Evolutionary conservation across 805 yeast genomes (phyloP).

Genomic region (Hanseniaspora thailandica): DNA sequence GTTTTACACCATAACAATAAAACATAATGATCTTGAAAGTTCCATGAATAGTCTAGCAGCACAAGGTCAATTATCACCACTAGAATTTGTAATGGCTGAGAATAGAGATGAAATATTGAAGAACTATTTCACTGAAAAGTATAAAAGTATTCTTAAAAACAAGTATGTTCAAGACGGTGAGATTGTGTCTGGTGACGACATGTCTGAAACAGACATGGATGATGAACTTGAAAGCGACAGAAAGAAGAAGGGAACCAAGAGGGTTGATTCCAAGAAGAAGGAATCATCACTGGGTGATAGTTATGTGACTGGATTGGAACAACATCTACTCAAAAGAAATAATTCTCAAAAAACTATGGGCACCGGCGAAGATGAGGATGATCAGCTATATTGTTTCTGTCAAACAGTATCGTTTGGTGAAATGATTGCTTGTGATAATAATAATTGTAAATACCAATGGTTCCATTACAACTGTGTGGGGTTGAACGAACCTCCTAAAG

Average conservation of each 20-base stretch:
- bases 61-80: slow-evolving; percentile 22
- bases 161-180: not conserved
- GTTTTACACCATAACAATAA: slow-evolving; percentile 9
- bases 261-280: not conserved
- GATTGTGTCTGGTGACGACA: not conserved
- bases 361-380: slow-evolving; percentile 45
- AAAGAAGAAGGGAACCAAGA: not conserved
- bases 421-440: slow-evolving; percentile 94
- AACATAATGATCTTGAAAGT: slow-evolving; percentile 11
- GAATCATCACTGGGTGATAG: not conserved
- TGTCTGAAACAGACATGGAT: slow-evolving; percentile 2
- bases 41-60: slow-evolving; percentile 19
- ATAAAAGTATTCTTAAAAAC: not conserved
- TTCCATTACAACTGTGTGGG: slow-evolving; percentile 95
- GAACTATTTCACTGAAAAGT: slow-evolving; percentile 8
- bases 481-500: slow-evolving; percentile 74
- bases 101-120: slow-evolving; percentile 14
- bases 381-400: slow-evolving; percentile 75
- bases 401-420: slow-evolving; percentile 89
- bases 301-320: not conserved
- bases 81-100: slow-evolving; percentile 21
- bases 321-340: not conserved
- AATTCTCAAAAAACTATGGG: not conserved
- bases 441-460: slow-evolving; percentile 83
- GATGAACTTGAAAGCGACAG: not conserved